These are phyloP conservation scores for Agarophyton chilense DNA, from an alignment of 23 red algal genomes.

Conservation along the genomic window DNA sequence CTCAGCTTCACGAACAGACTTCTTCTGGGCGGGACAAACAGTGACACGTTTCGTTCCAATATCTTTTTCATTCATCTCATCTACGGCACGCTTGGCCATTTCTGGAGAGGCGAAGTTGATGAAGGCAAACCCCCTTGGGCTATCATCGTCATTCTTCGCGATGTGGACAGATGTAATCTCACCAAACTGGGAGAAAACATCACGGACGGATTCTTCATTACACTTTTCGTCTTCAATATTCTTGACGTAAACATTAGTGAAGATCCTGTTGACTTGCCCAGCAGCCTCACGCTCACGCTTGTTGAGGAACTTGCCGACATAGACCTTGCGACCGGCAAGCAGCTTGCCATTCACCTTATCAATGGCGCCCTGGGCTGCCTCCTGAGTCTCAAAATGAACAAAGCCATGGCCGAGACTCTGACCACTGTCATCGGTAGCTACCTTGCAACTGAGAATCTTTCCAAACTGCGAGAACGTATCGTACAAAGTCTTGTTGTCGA, in stretches of 20 bases:
- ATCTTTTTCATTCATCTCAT: slow-evolving; percentile 88
- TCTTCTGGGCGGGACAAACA: slow-evolving; percentile 95
- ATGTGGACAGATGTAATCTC: slow-evolving; percentile 92
- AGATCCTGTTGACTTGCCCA: slow-evolving; percentile 83
- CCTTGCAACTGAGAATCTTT: slow-evolving; percentile 96
- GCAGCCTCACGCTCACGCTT: slow-evolving; percentile 93
- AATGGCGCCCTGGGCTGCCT: slow-evolving; percentile 85
- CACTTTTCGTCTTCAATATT: slow-evolving; percentile 87
- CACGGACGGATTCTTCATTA: slow-evolving; percentile 74
- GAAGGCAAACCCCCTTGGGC: slow-evolving; percentile 92
- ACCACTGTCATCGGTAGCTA: slow-evolving; percentile 88
- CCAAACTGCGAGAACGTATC: slow-evolving; percentile 98
- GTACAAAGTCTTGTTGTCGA: slow-evolving; percentile 96
- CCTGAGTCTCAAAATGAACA: slow-evolving; percentile 94
- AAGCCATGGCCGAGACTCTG: slow-evolving; percentile 93
- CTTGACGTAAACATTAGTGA: slow-evolving; percentile 98
- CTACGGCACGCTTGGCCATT: slow-evolving; percentile 79
- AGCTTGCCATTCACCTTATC: slow-evolving; percentile 90
- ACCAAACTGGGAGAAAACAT: slow-evolving; percentile 86
- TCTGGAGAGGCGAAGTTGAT: slow-evolving; percentile 94
- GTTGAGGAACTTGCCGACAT: slow-evolving; percentile 88
- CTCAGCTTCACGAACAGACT: slow-evolving; percentile 93
- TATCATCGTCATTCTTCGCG: slow-evolving; percentile 41
- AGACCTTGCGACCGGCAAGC: slow-evolving; percentile 84
- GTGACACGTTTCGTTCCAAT: slow-evolving; percentile 71